Percentiles rank a stretch among this genome's conserved stretches.
These are phyloP conservation scores for Podospora australis DNA, from an alignment of 495 filamentous ascomycete genomes.

Conservation along the genomic window DNA sequence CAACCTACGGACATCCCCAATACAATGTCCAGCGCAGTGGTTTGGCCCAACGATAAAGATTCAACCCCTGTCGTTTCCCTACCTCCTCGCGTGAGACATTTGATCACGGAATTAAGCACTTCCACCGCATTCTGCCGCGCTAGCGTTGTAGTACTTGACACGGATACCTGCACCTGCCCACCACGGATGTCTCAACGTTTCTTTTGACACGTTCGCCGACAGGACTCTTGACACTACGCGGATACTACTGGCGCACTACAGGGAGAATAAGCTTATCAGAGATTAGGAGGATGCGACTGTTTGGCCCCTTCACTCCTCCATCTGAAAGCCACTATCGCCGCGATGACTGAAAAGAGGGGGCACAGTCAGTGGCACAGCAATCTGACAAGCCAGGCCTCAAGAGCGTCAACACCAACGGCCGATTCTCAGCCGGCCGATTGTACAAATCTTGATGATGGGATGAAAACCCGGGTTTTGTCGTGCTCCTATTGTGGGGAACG, in stretches of 20 bases:
- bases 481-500: constrained; percentile 5
- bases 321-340: background rate
- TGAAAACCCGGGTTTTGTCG: background rate
- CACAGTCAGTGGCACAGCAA: too few species aligned
- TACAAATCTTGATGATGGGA: too few species aligned
- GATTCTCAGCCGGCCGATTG: too few species aligned
- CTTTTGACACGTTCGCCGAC: constrained; percentile 2
- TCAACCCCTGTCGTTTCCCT: constrained; percentile 5
- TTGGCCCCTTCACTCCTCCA: background rate
- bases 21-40: constrained; percentile 19
- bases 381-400: too few species aligned
- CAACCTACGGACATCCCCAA: constrained; percentile 30
- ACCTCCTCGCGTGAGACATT: constrained; percentile 10
- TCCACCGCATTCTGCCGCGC: constrained; percentile 12
- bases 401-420: too few species aligned
- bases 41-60: constrained; percentile 7
- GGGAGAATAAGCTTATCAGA: background rate
- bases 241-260: background rate
- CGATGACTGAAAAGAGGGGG: too few species aligned
- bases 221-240: constrained; percentile 7
- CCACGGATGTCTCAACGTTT: constrained; percentile 5
- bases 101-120: constrained; percentile 2
- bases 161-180: constrained; percentile 6
- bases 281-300: too few species aligned
- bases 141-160: constrained; percentile 5